These are phyloP conservation scores for Candida dajiaensis DNA, from an alignment of 805 yeast genomes.

Conservation along the genomic window DNA sequence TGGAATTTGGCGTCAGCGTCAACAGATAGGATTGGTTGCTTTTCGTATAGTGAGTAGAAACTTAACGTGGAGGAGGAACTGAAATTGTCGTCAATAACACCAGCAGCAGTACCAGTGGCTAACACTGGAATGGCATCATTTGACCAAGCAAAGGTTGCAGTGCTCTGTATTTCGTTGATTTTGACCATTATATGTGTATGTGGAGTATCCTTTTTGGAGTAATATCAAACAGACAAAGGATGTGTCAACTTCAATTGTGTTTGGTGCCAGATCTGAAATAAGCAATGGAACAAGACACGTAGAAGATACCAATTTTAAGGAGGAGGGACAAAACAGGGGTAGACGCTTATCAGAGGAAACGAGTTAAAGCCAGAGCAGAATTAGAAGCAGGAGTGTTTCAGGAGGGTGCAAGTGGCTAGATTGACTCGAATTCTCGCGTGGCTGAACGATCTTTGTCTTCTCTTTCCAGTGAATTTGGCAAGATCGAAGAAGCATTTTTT, in stretches of 20 bases:
- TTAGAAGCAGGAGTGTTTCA: not conserved
- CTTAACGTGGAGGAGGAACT: constrained; percentile 74
- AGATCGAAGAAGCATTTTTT: not conserved
- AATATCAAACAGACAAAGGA: not conserved
- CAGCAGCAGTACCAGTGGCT: constrained; percentile 94
- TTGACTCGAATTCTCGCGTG: not conserved
- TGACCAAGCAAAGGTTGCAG: constrained; percentile 98
- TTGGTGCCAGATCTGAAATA: not conserved
- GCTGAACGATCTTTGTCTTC: not conserved
- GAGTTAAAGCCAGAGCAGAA: not conserved
- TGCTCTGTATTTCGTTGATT: constrained; percentile 73
- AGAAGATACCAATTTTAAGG: not conserved
- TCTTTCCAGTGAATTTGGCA: not conserved
- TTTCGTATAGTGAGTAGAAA: constrained; percentile 56
- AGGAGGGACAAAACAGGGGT: not conserved
- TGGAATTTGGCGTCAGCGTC: constrained; percentile 59
- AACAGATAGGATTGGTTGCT: constrained; percentile 38
- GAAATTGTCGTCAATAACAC: constrained; percentile 87
- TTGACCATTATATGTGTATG: constrained; percentile 52
- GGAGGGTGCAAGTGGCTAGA: not conserved
- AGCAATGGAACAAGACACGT: not conserved
- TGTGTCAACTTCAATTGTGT: not conserved
- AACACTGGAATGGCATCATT: constrained; percentile 63
- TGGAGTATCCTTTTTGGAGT: not conserved
- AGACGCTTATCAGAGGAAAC: not conserved